Conservation (phyloP, 202 grass and related monocot genomes). For the Dendrocalamus latiflorus region DNA sequence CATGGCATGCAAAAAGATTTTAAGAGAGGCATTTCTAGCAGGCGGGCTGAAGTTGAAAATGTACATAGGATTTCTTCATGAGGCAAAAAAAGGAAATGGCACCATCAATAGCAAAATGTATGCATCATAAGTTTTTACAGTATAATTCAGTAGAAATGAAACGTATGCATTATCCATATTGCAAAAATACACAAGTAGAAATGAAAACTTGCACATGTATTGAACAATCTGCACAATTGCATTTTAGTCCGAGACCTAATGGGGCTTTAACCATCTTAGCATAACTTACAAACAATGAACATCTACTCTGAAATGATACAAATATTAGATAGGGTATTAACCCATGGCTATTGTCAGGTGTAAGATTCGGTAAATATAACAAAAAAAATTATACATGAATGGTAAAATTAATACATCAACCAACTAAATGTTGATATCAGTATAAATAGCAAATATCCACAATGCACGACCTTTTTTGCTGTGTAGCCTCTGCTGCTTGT, state of each 20-base stretch:
- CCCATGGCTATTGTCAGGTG: neutral
- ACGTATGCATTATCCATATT: neutral
- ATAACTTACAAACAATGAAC: neutral
- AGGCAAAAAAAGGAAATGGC: neutral
- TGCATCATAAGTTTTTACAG: neutral
- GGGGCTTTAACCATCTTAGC: neutral
- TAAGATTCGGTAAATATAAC: neutral
- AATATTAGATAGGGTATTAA: neutral
- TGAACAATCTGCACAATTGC: neutral
- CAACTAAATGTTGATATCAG: neutral
- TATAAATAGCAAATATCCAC: no score
- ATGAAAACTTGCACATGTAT: no score
- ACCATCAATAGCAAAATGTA: neutral
- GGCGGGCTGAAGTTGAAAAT: neutral
- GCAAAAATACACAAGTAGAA: no score
- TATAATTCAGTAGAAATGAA: neutral
- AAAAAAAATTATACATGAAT: neutral
- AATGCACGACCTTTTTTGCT: no score
- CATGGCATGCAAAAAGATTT: neutral
- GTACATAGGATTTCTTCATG: neutral
- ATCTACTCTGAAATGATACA: neutral
- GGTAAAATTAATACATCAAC: neutral
- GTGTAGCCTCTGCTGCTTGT: no score
- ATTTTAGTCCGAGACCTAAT: neutral
- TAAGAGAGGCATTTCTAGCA: neutral